A percentile compares a stretch with the other conserved stretches of the same genome.
Conservation (phyloP, 139 green algal genomes). For the Tetradesmus obliquus region DNA sequence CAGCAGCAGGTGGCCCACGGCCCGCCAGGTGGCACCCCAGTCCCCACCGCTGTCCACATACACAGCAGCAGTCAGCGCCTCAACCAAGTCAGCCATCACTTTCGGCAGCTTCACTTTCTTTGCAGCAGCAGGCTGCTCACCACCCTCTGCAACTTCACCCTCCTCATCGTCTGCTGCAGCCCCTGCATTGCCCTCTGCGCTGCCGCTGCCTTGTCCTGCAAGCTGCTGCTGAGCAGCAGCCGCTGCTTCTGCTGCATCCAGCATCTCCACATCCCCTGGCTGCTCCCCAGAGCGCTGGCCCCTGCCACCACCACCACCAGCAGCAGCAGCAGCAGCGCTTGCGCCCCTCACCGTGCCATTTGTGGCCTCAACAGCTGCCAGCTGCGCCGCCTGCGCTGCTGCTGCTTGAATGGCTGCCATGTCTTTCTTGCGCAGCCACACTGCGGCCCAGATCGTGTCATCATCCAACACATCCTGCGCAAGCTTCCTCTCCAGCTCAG, state of each 20-base stretch:
- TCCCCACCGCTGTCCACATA: constrained; percentile 45
- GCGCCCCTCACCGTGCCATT: background rate
- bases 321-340: background rate
- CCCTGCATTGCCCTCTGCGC: background rate
- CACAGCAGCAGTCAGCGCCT: constrained; percentile 24
- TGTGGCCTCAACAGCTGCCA: background rate
- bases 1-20: constrained; percentile 16
- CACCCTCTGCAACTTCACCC: background rate
- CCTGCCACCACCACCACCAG: background rate
- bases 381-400: constrained; percentile 13
- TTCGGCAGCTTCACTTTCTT: constrained; percentile 12
- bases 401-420: constrained; percentile 1
- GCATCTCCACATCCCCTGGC: background rate
- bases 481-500: background rate
- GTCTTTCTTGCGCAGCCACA: constrained; percentile 36
- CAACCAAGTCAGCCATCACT: constrained; percentile 43
- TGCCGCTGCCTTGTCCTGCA: background rate
- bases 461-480: background rate
- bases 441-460: constrained; percentile 32
- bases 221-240: background rate
- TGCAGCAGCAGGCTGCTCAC: background rate
- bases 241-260: background rate
- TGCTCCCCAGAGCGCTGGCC: background rate
- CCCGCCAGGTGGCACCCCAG: constrained; percentile 23
- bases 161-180: background rate